Evolutionary conservation across 106 monocot species (phyloP).

Genomic region (Dioscorea zingiberensis): DNA sequence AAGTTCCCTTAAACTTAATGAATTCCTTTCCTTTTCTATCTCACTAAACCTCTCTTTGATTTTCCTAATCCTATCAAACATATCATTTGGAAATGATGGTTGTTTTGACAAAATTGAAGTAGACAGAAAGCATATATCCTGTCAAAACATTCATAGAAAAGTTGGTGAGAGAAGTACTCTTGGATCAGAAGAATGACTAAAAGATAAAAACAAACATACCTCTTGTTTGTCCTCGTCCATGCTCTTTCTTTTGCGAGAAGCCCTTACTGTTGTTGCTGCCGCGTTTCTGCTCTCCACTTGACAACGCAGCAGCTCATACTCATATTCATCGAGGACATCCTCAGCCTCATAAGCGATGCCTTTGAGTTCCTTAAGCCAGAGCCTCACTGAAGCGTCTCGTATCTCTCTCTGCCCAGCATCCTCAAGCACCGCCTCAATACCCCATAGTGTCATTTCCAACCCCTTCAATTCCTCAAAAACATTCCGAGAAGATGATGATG

Average conservation of each 20-base stretch:
- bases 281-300: not conserved
- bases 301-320: conserved; percentile 4
- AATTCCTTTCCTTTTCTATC: not conserved
- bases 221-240: not conserved
- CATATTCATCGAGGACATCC: conserved; percentile 8
- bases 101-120: too few species aligned
- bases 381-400: not conserved
- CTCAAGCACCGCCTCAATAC: conserved; percentile 12
- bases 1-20: not conserved
- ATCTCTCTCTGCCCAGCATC: conserved; percentile 4
- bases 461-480: not conserved
- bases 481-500: not conserved
- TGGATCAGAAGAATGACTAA: not conserved
- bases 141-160: too few species aligned
- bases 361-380: conserved; percentile 8
- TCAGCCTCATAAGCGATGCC: conserved; percentile 20
- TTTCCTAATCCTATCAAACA: not conserved
- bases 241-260: not conserved
- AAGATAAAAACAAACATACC: not conserved
- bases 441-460: too few species aligned
- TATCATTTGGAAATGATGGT: not conserved
- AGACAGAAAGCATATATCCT: too few species aligned
- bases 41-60: conserved; percentile 13
- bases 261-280: not conserved
- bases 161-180: too few species aligned